A percentile compares a stretch with the other conserved stretches of the same genome.
Conservation (phyloP, 1,139 yeast species). For the Suhomyces guaymorum region DNA sequence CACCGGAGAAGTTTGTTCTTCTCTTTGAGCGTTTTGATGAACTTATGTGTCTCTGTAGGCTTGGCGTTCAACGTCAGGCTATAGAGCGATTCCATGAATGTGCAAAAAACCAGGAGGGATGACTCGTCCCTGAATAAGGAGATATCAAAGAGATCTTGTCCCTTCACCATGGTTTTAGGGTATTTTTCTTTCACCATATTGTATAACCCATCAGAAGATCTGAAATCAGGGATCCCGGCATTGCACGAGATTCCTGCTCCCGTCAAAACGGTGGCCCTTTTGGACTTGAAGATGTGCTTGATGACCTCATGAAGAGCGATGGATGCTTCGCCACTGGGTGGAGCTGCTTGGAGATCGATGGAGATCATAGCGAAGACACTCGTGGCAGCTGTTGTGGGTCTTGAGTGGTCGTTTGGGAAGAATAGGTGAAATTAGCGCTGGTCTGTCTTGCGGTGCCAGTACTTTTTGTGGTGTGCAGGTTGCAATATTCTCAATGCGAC, state of each 20-base stretch:
- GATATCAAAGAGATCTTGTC: constrained; percentile 88
- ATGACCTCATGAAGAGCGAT: constrained; percentile 42
- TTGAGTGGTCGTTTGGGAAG: no score
- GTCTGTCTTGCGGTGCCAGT: background rate
- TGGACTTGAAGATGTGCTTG: constrained; percentile 46
- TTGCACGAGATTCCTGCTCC: constrained; percentile 97
- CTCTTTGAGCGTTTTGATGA: constrained; percentile 65
- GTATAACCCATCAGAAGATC: constrained; percentile 83
- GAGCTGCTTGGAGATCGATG: constrained; percentile 28
- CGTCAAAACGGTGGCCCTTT: constrained; percentile 64
- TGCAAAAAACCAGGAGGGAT: constrained; percentile 69
- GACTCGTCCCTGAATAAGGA: constrained; percentile 70
- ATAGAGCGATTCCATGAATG: constrained; percentile 76
- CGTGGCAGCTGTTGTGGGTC: background rate
- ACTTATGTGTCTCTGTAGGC: constrained; percentile 83
- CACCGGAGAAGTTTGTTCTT: constrained; percentile 74
- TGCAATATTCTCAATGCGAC: no score
- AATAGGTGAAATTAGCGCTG: background rate
- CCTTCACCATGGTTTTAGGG: constrained; percentile 65
- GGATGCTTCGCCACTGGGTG: constrained; percentile 29
- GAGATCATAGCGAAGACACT: constrained; percentile 27
- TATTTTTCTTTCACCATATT: constrained; percentile 65
- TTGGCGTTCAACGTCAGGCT: constrained; percentile 60
- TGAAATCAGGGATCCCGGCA: constrained; percentile 95
- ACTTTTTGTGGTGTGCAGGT: no score